Percentiles rank a stretch among this genome's conserved stretches.
Conservation (phyloP, 2,329 filamentous ascomycete species). For the Pseudogymnoascus sp. region DNA sequence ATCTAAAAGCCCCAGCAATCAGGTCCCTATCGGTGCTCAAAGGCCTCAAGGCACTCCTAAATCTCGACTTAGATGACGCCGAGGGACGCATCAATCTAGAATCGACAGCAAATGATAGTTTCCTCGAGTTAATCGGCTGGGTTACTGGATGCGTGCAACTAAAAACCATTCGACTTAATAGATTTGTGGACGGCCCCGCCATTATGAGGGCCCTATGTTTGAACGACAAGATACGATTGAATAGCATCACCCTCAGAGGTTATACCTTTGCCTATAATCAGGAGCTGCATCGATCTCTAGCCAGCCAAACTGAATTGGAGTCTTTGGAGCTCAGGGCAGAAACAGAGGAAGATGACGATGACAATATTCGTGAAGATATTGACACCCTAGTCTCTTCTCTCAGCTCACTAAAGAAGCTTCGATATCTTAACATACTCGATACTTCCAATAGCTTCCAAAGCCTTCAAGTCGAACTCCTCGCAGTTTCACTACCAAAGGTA, state of each 20-base stretch:
- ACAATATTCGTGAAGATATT: constrained; percentile 36
- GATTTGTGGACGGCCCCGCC: constrained; percentile 42
- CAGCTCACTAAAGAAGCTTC: constrained; percentile 41
- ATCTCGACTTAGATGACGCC: constrained; percentile 39
- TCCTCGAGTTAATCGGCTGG: constrained; percentile 44
- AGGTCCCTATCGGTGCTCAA: constrained; percentile 40
- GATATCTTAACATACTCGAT: constrained; percentile 42
- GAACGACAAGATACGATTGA: constrained; percentile 38
- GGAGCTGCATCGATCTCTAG: constrained; percentile 43
- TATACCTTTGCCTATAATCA: constrained; percentile 40
- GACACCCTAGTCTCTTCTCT: constrained; percentile 43
- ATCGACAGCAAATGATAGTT: constrained; percentile 42
- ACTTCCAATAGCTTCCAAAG: constrained; percentile 43
- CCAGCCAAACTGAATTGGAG: constrained; percentile 39
- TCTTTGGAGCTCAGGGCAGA: constrained; percentile 38
- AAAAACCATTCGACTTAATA: constrained; percentile 39
- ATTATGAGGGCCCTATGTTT: constrained; percentile 42
- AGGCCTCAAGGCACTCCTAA: constrained; percentile 39
- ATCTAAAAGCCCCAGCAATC: constrained; percentile 39
- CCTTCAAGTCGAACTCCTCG: constrained; percentile 40
- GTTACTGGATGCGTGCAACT: constrained; percentile 44
- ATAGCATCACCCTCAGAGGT: constrained; percentile 38
- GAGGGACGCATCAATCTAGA: constrained; percentile 38
- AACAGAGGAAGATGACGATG: constrained; percentile 28
- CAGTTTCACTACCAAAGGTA: constrained; percentile 30